Evolutionary conservation across 1,284 basidiomycete species (phyloP).

Genomic region (Leccinum pseudoinsigne): DNA sequence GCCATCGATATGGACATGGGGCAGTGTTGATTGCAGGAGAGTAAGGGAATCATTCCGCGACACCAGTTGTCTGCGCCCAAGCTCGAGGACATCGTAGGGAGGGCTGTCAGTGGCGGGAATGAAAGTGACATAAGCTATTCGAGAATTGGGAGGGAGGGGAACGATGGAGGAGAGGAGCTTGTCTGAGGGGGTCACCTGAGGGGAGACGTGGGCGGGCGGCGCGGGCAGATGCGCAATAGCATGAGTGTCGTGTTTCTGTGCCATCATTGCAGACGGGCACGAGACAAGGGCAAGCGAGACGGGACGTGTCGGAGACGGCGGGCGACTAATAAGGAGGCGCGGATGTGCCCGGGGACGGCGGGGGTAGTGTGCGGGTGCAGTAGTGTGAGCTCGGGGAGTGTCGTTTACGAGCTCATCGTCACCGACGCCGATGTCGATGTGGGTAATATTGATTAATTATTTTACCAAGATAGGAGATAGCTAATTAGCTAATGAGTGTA

Average conservation of each 20-base stretch:
- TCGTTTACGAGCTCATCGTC: constrained; percentile 33
- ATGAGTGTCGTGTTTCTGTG: constrained; percentile 30
- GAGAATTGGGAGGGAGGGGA: constrained; percentile 35
- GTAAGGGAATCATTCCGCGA: constrained; percentile 35
- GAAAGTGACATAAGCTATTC: constrained; percentile 49
- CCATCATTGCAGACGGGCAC: constrained; percentile 28
- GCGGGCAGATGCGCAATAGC: constrained; percentile 14
- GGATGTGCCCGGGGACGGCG: constrained; percentile 7
- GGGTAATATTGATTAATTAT: constrained; percentile 1
- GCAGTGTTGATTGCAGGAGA: constrained; percentile 50
- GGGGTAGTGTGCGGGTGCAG: constrained; percentile 5
- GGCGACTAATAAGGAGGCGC: background rate
- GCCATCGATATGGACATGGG: constrained; percentile 46
- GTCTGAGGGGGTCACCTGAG: constrained; percentile 34
- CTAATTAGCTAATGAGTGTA: constrained; percentile 29
- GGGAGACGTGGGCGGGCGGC: constrained; percentile 21
- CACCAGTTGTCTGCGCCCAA: constrained; percentile 51
- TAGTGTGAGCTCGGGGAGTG: constrained; percentile 14
- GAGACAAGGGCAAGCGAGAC: constrained; percentile 1
- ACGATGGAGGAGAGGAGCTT: constrained; percentile 40
- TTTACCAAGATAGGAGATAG: constrained; percentile 24
- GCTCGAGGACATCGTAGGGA: constrained; percentile 50
- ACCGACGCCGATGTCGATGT: constrained; percentile 10
- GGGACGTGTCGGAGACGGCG: constrained; percentile 1
- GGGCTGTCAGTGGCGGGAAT: constrained; percentile 32